phyloP scores from a whole-genome alignment of 768 basidiomycete genomes.

The Cystobasidiopsis lactophilus region DNA sequence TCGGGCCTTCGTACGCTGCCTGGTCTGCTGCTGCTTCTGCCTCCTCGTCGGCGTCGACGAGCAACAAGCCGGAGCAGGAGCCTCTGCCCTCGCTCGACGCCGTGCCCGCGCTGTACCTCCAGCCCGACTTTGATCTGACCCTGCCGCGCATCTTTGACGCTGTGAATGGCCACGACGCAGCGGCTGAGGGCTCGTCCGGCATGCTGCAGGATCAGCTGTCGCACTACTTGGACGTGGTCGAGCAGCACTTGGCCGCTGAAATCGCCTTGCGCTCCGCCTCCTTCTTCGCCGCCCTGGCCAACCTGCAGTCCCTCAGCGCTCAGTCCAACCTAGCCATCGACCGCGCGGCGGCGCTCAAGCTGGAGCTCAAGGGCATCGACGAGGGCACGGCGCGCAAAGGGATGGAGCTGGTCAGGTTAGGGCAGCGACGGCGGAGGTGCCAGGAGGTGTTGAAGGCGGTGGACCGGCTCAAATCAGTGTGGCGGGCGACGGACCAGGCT shows the following conservation, averaged over 20 bases:
- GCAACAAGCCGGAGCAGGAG: slow-evolving; percentile 1
- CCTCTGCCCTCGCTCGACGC: slow-evolving; percentile 51
- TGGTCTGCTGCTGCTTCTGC: too few relatives aligned
- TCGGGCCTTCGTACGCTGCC: slow-evolving; percentile 34
- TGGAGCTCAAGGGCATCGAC: slow-evolving; percentile 52
- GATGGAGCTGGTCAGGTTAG: slow-evolving; percentile 42
- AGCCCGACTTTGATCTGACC: slow-evolving; percentile 51
- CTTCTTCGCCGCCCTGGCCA: slow-evolving; percentile 88
- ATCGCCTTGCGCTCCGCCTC: slow-evolving; percentile 73
- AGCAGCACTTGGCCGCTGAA: slow-evolving; percentile 81
- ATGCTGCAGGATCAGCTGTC: slow-evolving; percentile 74
- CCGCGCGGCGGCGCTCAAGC: slow-evolving; percentile 49
- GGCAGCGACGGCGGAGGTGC: slow-evolving; percentile 34
- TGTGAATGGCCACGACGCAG: slow-evolving; percentile 26
- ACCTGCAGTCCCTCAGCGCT: slow-evolving; percentile 73
- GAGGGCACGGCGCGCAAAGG: slow-evolving; percentile 55
- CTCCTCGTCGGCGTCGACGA: too few relatives aligned
- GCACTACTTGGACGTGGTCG: slow-evolving; percentile 75
- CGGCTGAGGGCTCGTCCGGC: not conserved
- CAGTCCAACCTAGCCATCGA: slow-evolving; percentile 64
- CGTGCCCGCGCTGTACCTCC: slow-evolving; percentile 66
- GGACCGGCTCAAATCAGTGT: slow-evolving; percentile 38
- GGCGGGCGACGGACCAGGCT: slow-evolving; percentile 43
- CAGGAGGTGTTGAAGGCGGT: slow-evolving; percentile 31
- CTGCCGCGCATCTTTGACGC: slow-evolving; percentile 53